A percentile compares a stretch with the other conserved stretches of the same genome.
phyloP scores from a whole-genome alignment of 2,329 filamentous ascomycete genomes.

The Aspergillus persii region DNA sequence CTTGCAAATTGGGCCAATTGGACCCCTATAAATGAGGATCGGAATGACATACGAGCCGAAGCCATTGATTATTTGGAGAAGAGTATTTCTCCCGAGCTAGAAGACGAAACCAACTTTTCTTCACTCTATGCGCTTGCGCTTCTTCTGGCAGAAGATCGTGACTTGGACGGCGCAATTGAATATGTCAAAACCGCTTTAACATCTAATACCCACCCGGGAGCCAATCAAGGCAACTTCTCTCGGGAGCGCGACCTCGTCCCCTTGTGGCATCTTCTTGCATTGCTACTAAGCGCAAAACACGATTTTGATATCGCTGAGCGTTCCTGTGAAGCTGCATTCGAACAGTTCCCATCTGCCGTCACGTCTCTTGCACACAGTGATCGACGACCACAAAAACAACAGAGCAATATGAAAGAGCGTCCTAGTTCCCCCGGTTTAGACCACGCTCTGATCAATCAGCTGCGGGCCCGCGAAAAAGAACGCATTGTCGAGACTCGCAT shows the following conservation, averaged over 20 bases:
- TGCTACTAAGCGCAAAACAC: conserved; percentile 81
- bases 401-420: conserved; percentile 18
- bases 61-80: conserved; percentile 74
- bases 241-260: conserved; percentile 61
- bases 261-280: conserved; percentile 85
- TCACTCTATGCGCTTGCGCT: conserved; percentile 77
- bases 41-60: conserved; percentile 71
- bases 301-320: conserved; percentile 77
- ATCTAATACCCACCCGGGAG: conserved; percentile 41
- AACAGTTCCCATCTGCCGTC: conserved; percentile 74
- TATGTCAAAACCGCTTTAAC: conserved; percentile 74
- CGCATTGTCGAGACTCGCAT: conserved; percentile 91
- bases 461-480: conserved; percentile 82
- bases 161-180: conserved; percentile 76
- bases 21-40: conserved; percentile 70
- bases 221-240: conserved; percentile 29
- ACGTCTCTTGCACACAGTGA: conserved; percentile 66
- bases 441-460: conserved; percentile 66
- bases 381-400: conserved; percentile 34
- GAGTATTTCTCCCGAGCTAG: conserved; percentile 66
- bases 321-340: conserved; percentile 86
- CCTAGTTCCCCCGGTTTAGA: conserved; percentile 16
- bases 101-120: conserved; percentile 67
- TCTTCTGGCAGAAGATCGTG: conserved; percentile 83
- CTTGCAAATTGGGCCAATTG: conserved; percentile 83